phyloP scores from a whole-genome alignment of 306 rosid genomes.

The Trifolium dubium region DNA sequence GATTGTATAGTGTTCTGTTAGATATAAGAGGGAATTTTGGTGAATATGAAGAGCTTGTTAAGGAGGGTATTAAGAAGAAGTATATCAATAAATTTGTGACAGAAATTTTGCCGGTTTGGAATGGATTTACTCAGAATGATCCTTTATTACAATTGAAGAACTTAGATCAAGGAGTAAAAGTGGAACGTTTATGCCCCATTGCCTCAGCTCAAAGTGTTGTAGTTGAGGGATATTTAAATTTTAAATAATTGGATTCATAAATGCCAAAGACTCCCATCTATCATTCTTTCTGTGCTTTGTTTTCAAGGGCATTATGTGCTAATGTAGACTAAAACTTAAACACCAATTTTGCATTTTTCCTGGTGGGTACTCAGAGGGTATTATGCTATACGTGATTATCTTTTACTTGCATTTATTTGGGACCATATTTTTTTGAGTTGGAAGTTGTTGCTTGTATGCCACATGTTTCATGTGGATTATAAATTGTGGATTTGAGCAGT shows the following conservation, averaged over 20 bases:
- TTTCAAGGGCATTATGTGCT: background rate
- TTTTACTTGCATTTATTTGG: background rate
- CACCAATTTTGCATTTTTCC: background rate
- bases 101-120: constrained; percentile 84
- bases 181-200: constrained; percentile 56
- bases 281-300: background rate
- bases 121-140: constrained; percentile 40
- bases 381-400: background rate
- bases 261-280: background rate
- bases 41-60: constrained; percentile 65
- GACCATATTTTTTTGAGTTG: background rate
- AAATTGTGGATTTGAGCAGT: too few relatives aligned
- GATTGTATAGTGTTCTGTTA: constrained; percentile 72
- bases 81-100: constrained; percentile 61
- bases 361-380: background rate
- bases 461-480: background rate
- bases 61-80: constrained; percentile 62
- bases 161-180: constrained; percentile 44
- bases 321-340: background rate
- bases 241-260: constrained; percentile 3
- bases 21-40: constrained; percentile 60
- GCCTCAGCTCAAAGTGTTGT: constrained; percentile 55
- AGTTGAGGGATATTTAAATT: constrained; percentile 60
- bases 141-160: constrained; percentile 45
- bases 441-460: background rate